Percentiles rank a stretch among this genome's conserved stretches.
phyloP scores from a whole-genome alignment of 371 early-diverging fungal species.

The Parasitella parasitica region DNA sequence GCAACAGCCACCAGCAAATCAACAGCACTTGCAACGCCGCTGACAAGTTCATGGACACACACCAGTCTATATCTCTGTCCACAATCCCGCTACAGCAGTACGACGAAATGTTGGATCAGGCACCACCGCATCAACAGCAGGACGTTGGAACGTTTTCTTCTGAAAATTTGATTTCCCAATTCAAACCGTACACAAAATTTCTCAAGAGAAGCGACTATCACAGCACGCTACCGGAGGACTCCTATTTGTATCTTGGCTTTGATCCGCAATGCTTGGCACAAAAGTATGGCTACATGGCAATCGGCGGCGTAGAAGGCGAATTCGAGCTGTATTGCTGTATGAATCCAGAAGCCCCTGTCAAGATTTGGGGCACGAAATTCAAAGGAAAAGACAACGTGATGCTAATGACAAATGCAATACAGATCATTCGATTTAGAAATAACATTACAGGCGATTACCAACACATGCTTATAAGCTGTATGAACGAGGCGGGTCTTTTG shows the following conservation, averaged over 20 bases:
- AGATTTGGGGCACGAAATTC: slow-evolving; percentile 42
- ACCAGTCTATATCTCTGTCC: slow-evolving; percentile 17
- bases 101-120: background rate
- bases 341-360: slow-evolving; percentile 20
- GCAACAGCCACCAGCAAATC: background rate
- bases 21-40: background rate
- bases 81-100: background rate
- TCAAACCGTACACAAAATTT: slow-evolving; percentile 45
- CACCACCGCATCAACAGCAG: background rate
- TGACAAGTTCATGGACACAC: slow-evolving; percentile 18
- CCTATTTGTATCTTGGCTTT: slow-evolving; percentile 34
- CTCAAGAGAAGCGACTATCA: slow-evolving; percentile 37
- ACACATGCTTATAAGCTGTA: slow-evolving; percentile 34
- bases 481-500: slow-evolving; percentile 50
- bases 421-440: slow-evolving; percentile 52
- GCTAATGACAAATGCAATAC: slow-evolving; percentile 56
- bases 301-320: slow-evolving; percentile 48
- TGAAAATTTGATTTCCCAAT: background rate
- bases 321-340: slow-evolving; percentile 53
- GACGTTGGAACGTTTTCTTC: background rate
- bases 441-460: slow-evolving; percentile 13
- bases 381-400: slow-evolving; percentile 37
- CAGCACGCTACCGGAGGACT: slow-evolving; percentile 22
- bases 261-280: slow-evolving; percentile 52
- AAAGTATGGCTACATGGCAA: slow-evolving; percentile 55